These are phyloP conservation scores for Wickerhamiella lipophila DNA, from an alignment of 805 yeast genomes.

Conservation along the genomic window DNA sequence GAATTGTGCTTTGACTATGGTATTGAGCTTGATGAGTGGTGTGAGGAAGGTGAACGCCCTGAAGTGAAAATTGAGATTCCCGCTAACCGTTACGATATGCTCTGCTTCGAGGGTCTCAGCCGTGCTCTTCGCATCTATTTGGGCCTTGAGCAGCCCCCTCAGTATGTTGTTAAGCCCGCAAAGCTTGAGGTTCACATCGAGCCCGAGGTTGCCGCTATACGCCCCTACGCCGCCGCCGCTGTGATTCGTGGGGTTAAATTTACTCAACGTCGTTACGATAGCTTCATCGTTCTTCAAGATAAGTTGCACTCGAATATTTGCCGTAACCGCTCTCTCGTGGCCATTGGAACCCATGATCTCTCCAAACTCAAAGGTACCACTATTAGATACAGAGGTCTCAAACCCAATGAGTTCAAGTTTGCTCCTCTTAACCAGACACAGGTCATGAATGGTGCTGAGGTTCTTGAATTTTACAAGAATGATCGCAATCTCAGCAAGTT, in stretches of 20 bases:
- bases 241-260: conserved; percentile 71
- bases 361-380: conserved; percentile 64
- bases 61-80: conserved; percentile 93
- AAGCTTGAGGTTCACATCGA: conserved; percentile 63
- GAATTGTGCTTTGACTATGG: conserved; percentile 97
- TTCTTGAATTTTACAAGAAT: conserved; percentile 80
- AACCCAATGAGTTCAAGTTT: conserved; percentile 61
- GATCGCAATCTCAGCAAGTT: conserved; percentile 85
- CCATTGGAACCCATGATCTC: conserved; percentile 95
- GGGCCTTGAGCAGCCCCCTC: conserved; percentile 54
- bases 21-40: conserved; percentile 91
- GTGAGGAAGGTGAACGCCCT: conserved; percentile 90
- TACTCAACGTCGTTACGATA: conserved; percentile 75
- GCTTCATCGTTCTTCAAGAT: conserved; percentile 92
- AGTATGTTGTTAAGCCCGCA: conserved; percentile 47
- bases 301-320: conserved; percentile 90
- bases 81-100: conserved; percentile 95
- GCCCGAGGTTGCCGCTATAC: conserved; percentile 54
- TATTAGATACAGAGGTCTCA: conserved; percentile 74
- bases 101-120: conserved; percentile 96
- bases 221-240: conserved; percentile 96
- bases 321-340: conserved; percentile 93
- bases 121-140: conserved; percentile 86
- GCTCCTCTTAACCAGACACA: conserved; percentile 32
- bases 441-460: conserved; percentile 55